phyloP scores from a whole-genome alignment of 1,284 basidiomycete species.

The Microbotryum intermedium region DNA sequence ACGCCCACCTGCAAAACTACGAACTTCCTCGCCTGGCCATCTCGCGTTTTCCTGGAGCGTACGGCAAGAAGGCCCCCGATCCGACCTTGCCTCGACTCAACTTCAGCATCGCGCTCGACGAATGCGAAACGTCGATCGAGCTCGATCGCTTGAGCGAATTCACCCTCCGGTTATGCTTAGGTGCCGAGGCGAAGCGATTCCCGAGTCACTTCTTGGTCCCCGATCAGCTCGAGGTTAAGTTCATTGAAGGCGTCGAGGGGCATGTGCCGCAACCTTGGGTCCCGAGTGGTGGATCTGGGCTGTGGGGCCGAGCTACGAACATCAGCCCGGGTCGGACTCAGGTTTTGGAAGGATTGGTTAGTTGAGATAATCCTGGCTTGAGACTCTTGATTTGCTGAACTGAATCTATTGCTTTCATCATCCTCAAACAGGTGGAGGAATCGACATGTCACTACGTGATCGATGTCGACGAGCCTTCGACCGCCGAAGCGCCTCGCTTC shows the following conservation, averaged over 20 bases:
- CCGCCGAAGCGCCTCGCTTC: constrained; percentile 66
- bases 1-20: constrained; percentile 60
- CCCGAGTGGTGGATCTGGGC: constrained; percentile 40
- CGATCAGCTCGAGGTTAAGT: constrained; percentile 68
- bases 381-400: neutral
- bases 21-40: constrained; percentile 71
- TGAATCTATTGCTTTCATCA: neutral
- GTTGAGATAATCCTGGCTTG: constrained; percentile 66
- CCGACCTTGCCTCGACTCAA: constrained; percentile 14
- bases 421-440: constrained; percentile 52
- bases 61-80: constrained; percentile 16
- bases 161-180: constrained; percentile 73
- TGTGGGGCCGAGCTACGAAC: constrained; percentile 60
- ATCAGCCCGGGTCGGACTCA: constrained; percentile 57
- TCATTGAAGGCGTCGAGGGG: constrained; percentile 81
- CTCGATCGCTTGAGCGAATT: constrained; percentile 60
- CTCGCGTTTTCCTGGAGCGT: constrained; percentile 47
- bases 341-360: constrained; percentile 68
- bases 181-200: constrained; percentile 95
- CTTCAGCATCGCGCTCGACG: constrained; percentile 22
- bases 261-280: constrained; percentile 77
- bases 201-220: constrained; percentile 84
- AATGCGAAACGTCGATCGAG: constrained; percentile 58
- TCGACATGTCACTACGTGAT: constrained; percentile 75
- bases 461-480: constrained; percentile 52